These are phyloP conservation scores for Scheffersomyces illinoinensis DNA, from an alignment of 1,139 yeast species.

Conservation along the genomic window DNA sequence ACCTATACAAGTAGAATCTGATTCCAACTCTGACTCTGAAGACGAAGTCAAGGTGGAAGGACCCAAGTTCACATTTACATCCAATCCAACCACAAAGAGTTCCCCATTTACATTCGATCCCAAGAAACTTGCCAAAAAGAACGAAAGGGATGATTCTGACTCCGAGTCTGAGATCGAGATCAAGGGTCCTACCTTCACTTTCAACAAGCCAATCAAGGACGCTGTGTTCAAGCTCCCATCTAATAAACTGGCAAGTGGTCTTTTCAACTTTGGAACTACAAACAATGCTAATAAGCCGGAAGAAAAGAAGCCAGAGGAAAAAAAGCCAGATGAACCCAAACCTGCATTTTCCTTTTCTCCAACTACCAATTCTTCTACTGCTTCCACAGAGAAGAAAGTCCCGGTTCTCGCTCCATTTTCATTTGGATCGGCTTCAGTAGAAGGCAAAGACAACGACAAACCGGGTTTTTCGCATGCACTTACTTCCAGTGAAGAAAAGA, in stretches of 20 bases:
- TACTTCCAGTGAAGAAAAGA: neutral
- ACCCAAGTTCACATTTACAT: slow-evolving; percentile 56
- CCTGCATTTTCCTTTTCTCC: slow-evolving; percentile 16
- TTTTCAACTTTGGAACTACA: slow-evolving; percentile 6
- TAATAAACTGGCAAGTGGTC: neutral
- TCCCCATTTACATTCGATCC: slow-evolving; percentile 61
- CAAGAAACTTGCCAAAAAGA: slow-evolving; percentile 38
- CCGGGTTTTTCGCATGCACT: neutral
- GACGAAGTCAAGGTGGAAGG: slow-evolving; percentile 57
- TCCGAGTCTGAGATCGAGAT: slow-evolving; percentile 59
- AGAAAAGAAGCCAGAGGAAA: slow-evolving; percentile 8
- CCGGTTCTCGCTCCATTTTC: neutral
- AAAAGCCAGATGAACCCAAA: slow-evolving; percentile 7
- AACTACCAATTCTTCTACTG: neutral
- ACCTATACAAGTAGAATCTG: slow-evolving; percentile 12
- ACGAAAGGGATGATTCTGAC: slow-evolving; percentile 43
- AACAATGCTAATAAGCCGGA: slow-evolving; percentile 1
- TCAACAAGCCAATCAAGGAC: slow-evolving; percentile 48
- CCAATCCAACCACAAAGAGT: slow-evolving; percentile 55
- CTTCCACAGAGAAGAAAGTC: neutral
- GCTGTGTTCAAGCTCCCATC: slow-evolving; percentile 46
- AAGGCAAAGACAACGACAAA: neutral
- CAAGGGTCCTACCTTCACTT: slow-evolving; percentile 66
- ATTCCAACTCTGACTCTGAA: slow-evolving; percentile 36
- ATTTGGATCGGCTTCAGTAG: neutral